Evolutionary conservation across 495 filamentous ascomycete genomes (phyloP).

Genomic region (Hypoxylon intermedium): DNA sequence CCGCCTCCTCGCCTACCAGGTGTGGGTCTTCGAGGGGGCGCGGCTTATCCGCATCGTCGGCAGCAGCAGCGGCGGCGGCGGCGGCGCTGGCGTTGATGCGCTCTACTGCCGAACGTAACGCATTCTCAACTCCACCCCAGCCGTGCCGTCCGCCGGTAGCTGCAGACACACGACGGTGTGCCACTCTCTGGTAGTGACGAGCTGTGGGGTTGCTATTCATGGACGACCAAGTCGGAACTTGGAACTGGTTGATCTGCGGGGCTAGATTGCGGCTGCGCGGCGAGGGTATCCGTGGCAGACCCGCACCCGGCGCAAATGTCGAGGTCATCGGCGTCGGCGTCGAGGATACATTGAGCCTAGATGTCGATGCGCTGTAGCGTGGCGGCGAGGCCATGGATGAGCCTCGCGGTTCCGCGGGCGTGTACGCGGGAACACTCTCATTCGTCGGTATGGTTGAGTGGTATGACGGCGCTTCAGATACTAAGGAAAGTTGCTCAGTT

Average conservation of each 20-base stretch:
- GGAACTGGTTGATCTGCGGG: constrained; percentile 50
- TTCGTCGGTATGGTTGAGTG: constrained; percentile 49
- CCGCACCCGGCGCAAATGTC: constrained; percentile 40
- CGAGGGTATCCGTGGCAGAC: constrained; percentile 50
- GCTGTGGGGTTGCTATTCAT: constrained; percentile 53
- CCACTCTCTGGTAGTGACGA: constrained; percentile 58
- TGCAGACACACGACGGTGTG: constrained; percentile 52
- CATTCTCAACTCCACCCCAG: constrained; percentile 34
- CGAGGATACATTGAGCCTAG: constrained; percentile 28
- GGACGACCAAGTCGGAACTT: constrained; percentile 53
- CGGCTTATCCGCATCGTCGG: constrained; percentile 34
- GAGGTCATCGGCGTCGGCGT: constrained; percentile 32
- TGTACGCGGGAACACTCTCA: constrained; percentile 53
- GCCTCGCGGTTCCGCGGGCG: constrained; percentile 40
- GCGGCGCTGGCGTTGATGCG: constrained; percentile 30
- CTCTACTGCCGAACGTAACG: constrained; percentile 34
- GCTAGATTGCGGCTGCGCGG: constrained; percentile 33
- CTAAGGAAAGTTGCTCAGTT: constrained; percentile 34
- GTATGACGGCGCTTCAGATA: constrained; percentile 58
- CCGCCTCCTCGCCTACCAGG: constrained; percentile 60
- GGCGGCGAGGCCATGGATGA: constrained; percentile 19
- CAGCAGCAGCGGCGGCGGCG: constrained; percentile 10
- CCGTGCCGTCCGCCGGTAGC: constrained; percentile 17
- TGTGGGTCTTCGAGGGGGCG: constrained; percentile 61
- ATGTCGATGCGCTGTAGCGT: constrained; percentile 17